Percentiles rank a stretch among this genome's conserved stretches.
These are phyloP conservation scores for Mycena venus DNA, from an alignment of 768 basidiomycete species.

Conservation along the genomic window DNA sequence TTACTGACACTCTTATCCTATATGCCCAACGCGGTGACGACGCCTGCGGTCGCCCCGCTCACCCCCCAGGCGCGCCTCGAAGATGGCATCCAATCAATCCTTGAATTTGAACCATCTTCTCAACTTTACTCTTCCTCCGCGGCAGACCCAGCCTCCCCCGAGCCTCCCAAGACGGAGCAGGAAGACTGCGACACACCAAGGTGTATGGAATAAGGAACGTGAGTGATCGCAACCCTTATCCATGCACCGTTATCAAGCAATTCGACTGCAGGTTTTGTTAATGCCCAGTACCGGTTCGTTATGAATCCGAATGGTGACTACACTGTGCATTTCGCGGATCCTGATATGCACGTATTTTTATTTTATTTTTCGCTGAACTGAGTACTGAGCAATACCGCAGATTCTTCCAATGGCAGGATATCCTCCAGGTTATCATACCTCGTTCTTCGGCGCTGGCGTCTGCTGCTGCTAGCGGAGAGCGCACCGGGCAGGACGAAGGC, in stretches of 20 bases:
- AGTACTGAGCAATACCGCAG: slow-evolving; percentile 53
- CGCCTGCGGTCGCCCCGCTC: slow-evolving; percentile 42
- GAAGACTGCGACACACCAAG: slow-evolving; percentile 71
- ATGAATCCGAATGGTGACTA: slow-evolving; percentile 94
- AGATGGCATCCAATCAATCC: slow-evolving; percentile 78
- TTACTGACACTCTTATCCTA: slow-evolving; percentile 34
- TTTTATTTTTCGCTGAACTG: slow-evolving; percentile 28
- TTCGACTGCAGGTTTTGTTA: slow-evolving; percentile 84
- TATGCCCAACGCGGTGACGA: slow-evolving; percentile 55
- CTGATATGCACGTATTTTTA: slow-evolving; percentile 84
- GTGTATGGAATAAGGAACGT: slow-evolving; percentile 94
- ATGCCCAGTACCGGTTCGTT: slow-evolving; percentile 96
- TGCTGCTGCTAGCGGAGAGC: slow-evolving; percentile 63
- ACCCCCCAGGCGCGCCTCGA: slow-evolving; percentile 71
- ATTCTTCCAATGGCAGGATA: slow-evolving; percentile 96
- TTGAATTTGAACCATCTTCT: slow-evolving; percentile 87
- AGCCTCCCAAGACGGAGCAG: slow-evolving; percentile 82
- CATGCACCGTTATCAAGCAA: slow-evolving; percentile 30
- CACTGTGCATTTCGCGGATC: slow-evolving; percentile 96
- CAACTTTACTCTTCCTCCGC: slow-evolving; percentile 93
- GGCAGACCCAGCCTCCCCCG: slow-evolving; percentile 72
- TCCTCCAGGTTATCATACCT: slow-evolving; percentile 94
- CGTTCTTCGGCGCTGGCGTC: slow-evolving; percentile 82
- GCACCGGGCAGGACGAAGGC: slow-evolving; percentile 64
- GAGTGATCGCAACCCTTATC: slow-evolving; percentile 52